Evolutionary conservation across 352 stramenopile species (phyloP).

Genomic region (Phytophthora niederhauseri): DNA sequence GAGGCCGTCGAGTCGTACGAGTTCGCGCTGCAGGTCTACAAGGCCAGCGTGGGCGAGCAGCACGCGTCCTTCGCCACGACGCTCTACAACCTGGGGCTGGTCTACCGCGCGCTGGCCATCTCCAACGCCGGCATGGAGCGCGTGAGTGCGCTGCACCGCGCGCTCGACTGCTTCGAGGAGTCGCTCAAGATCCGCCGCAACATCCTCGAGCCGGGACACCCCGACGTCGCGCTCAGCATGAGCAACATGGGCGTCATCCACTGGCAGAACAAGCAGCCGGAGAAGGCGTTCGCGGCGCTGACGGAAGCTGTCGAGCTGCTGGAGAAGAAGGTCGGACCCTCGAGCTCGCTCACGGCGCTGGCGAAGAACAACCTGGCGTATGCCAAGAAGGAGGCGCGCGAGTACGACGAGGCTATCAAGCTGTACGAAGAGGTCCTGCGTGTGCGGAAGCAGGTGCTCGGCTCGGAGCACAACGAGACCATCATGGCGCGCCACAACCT

Average conservation of each 20-base stretch:
- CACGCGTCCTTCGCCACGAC: conserved; percentile 87
- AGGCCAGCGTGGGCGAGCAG: conserved; percentile 76
- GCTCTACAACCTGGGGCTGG: conserved; percentile 80
- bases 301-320: conserved; percentile 64
- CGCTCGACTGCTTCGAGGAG: conserved; percentile 82
- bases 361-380: conserved; percentile 88
- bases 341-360: conserved; percentile 70
- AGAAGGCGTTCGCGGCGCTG: conserved; percentile 69
- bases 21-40: conserved; percentile 82
- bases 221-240: conserved; percentile 83
- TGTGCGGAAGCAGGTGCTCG: conserved; percentile 68
- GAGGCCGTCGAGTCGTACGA: conserved; percentile 85
- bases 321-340: conserved; percentile 59
- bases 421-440: conserved; percentile 74
- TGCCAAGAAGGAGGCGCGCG: conserved; percentile 75
- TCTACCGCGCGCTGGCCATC: conserved; percentile 70
- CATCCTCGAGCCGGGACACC: conserved; percentile 75
- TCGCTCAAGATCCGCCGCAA: conserved; percentile 73
- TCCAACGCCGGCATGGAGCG: conserved; percentile 71
- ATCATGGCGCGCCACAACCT: conserved; percentile 88
- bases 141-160: conserved; percentile 63
- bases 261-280: conserved; percentile 81
- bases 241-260: conserved; percentile 84
- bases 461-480: conserved; percentile 72
- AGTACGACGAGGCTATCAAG: conserved; percentile 70